phyloP scores from a whole-genome alignment of 805 yeast genomes.

The Nakazawaea ambrosiae region DNA sequence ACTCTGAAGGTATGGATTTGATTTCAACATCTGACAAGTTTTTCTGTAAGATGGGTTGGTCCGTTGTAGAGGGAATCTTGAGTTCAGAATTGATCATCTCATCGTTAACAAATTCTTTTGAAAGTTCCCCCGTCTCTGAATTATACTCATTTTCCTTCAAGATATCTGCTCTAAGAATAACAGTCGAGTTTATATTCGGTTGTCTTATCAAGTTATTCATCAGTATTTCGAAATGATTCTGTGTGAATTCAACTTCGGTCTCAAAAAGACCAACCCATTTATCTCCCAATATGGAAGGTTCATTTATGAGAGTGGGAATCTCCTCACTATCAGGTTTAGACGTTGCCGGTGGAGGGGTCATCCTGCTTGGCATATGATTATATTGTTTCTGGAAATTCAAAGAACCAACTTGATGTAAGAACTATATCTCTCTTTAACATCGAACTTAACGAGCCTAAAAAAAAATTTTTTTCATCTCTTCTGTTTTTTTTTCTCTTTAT shows the following conservation, averaged over 20 bases:
- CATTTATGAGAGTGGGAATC: slow-evolving; percentile 30
- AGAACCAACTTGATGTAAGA: no score
- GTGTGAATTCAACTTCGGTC: slow-evolving; percentile 38
- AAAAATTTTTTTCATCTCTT: no score
- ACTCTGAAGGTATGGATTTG: slow-evolving; percentile 25
- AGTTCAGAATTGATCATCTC: slow-evolving; percentile 23
- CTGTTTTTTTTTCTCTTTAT: no score
- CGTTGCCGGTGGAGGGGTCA: no score
- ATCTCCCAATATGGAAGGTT: slow-evolving; percentile 43
- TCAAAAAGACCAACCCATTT: slow-evolving; percentile 59
- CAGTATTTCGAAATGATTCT: slow-evolving; percentile 61
- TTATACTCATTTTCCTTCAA: slow-evolving; percentile 42
- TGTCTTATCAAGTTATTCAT: slow-evolving; percentile 73
- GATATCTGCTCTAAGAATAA: slow-evolving; percentile 83
- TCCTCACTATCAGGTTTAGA: slow-evolving; percentile 17
- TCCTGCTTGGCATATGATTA: no score
- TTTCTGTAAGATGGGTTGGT: slow-evolving; percentile 14
- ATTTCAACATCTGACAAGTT: slow-evolving; percentile 35
- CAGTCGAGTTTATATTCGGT: slow-evolving; percentile 90
- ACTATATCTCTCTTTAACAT: no score
- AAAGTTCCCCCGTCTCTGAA: slow-evolving; percentile 16
- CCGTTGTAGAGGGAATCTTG: slow-evolving; percentile 23
- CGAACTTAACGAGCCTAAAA: no score
- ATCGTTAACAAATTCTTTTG: slow-evolving; percentile 20
- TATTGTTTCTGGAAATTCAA: no score